phyloP scores from a whole-genome alignment of 1,139 yeast species.

The Hyphopichia khmerensis region DNA sequence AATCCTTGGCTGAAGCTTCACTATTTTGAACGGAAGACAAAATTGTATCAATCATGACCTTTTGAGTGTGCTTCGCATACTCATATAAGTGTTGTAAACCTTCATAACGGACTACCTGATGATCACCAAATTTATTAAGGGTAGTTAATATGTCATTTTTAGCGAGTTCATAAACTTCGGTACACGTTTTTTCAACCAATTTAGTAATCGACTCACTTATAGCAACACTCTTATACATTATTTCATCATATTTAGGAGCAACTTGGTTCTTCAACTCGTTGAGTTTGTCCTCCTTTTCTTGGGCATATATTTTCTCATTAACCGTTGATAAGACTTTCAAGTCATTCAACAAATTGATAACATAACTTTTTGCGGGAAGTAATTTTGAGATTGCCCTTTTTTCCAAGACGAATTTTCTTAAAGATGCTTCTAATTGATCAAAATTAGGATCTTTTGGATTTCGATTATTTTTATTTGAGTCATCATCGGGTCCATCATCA shows the following conservation, averaged over 20 bases:
- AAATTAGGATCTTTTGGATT: conserved; percentile 56
- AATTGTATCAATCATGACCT: conserved; percentile 62
- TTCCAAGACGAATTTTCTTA: conserved; percentile 83
- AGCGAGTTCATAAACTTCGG: conserved; percentile 61
- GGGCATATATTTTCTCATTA: conserved; percentile 56
- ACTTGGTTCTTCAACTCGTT: conserved; percentile 50
- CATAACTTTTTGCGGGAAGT: conserved; percentile 87
- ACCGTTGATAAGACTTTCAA: conserved; percentile 56
- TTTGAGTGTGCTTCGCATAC: conserved; percentile 71
- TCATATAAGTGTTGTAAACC: conserved; percentile 68
- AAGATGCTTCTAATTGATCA: conserved; percentile 78
- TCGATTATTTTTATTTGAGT: conserved; percentile 15
- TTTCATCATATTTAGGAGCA: conserved; percentile 62
- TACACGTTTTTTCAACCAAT: conserved; percentile 60
- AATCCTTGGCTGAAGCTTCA: conserved; percentile 65
- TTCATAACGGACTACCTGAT: conserved; percentile 53
- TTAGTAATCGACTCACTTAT: conserved; percentile 61
- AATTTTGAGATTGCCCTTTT: conserved; percentile 87
- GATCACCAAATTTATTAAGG: conserved; percentile 56
- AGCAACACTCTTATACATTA: conserved; percentile 50
- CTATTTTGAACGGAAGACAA: conserved; percentile 61
- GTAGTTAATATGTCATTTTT: conserved; percentile 52
- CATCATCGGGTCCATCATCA: conserved; percentile 37
- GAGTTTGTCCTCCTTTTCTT: conserved; percentile 46
- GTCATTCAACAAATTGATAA: conserved; percentile 69